Percentiles rank a stretch among this genome's conserved stretches.
These are phyloP conservation scores for Diaporthe nobilis DNA, from an alignment of 2,329 filamentous ascomycete genomes.

Conservation along the genomic window DNA sequence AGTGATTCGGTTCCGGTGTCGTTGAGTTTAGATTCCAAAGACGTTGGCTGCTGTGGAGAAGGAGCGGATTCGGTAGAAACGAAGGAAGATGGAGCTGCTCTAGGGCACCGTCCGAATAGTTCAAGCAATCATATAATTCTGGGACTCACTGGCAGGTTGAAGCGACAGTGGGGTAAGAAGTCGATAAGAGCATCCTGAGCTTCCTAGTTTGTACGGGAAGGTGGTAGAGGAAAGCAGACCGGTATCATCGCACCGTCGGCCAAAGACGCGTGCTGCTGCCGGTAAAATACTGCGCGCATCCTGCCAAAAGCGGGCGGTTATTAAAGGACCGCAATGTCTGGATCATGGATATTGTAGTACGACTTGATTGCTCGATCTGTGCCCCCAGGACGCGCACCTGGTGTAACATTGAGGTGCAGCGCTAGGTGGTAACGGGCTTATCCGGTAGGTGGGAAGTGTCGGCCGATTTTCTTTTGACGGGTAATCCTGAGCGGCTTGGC, in stretches of 20 bases:
- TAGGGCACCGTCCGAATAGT: not conserved
- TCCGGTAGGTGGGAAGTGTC: conserved; percentile 27
- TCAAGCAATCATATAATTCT: not conserved
- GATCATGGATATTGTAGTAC: conserved; percentile 25
- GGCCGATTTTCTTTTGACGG: conserved; percentile 9
- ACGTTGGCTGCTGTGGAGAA: not conserved
- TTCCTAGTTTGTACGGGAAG: not conserved
- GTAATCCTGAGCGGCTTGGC: conserved; percentile 15
- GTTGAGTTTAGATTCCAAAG: no score
- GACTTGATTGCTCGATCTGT: conserved; percentile 16
- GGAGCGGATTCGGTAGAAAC: not conserved
- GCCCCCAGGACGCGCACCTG: not conserved
- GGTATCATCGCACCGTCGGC: not conserved
- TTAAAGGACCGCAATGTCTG: conserved; percentile 21
- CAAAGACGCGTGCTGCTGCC: conserved; percentile 2
- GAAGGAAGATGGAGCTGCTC: not conserved
- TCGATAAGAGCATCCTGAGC: not conserved
- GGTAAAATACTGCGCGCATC: conserved; percentile 18
- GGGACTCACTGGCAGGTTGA: not conserved
- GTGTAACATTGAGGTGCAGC: conserved; percentile 26
- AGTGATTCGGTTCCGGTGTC: not conserved
- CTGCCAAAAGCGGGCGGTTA: conserved; percentile 18
- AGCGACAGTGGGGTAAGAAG: not conserved
- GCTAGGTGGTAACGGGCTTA: not conserved
- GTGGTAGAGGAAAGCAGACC: not conserved